Percentiles rank a stretch among this genome's conserved stretches.
Conservation (phyloP, 192 early-diverging fungal species). For the Coemansia sp. region DNA sequence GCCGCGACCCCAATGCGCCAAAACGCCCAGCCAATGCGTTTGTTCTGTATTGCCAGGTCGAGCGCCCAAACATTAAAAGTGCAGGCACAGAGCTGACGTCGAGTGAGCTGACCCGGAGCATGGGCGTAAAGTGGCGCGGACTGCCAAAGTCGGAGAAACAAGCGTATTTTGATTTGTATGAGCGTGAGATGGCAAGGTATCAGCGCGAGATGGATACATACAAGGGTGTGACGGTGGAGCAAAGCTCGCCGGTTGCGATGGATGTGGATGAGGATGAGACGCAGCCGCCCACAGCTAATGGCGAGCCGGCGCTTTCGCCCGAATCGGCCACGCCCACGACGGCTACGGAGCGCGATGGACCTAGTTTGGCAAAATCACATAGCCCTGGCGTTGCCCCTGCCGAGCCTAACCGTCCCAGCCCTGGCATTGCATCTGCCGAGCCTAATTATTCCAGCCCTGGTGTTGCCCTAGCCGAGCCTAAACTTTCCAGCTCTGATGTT, state of each 20-base stretch:
- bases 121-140: conserved; percentile 53
- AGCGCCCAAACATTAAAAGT: conserved; percentile 48
- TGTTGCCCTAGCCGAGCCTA: too few relatives aligned
- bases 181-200: conserved; percentile 51
- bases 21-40: conserved; percentile 56
- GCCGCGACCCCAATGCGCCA: conserved; percentile 54
- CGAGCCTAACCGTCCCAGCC: not conserved
- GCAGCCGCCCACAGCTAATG: conserved; percentile 9
- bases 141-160: conserved; percentile 43
- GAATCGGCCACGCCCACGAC: conserved; percentile 16
- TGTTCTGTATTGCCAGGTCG: conserved; percentile 54
- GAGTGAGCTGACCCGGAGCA: conserved; percentile 50
- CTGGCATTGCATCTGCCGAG: not conserved
- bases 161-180: conserved; percentile 49
- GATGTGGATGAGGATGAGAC: conserved; percentile 23
- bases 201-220: conserved; percentile 49
- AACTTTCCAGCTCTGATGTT: too few relatives aligned
- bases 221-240: conserved; percentile 13
- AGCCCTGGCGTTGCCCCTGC: not conserved
- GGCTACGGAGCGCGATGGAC: conserved; percentile 11
- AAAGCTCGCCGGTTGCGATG: conserved; percentile 19
- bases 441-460: not conserved
- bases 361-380: not conserved
- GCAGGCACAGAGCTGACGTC: conserved; percentile 35
- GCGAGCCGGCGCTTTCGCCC: conserved; percentile 9